A percentile compares a stretch with the other conserved stretches of the same genome.
These are phyloP conservation scores for Pythium utonaiense DNA, from an alignment of 352 stramenopile species.

Conservation along the genomic window DNA sequence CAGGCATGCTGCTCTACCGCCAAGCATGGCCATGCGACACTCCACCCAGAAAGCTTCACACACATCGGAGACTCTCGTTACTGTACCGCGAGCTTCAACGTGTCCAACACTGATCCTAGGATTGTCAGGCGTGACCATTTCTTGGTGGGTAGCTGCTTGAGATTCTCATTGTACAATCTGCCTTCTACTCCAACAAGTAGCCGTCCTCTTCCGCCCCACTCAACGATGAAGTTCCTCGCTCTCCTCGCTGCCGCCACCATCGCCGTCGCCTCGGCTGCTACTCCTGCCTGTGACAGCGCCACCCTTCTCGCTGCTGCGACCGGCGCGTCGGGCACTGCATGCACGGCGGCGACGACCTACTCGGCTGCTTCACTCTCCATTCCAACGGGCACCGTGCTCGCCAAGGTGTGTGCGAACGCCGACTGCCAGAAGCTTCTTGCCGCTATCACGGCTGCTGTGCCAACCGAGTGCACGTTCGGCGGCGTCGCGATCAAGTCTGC, in stretches of 20 bases:
- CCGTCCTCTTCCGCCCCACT: background rate
- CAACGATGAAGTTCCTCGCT: slow-evolving; percentile 22
- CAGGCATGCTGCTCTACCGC: too few species aligned
- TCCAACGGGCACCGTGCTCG: slow-evolving; percentile 5
- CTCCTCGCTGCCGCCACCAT: slow-evolving; percentile 9
- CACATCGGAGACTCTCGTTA: too few species aligned
- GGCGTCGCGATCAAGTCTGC: slow-evolving; percentile 7
- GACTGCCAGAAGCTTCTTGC: slow-evolving; percentile 24
- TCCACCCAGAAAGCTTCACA: too few species aligned
- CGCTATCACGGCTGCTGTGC: slow-evolving; percentile 5
- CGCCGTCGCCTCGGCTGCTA: slow-evolving; percentile 12
- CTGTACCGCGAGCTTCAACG: too few species aligned
- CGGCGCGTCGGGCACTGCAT: slow-evolving; percentile 1
- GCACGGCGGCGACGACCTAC: slow-evolving; percentile 5
- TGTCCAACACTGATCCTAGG: too few species aligned
- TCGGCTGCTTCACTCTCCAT: slow-evolving; percentile 1
- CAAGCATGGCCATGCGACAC: too few species aligned
- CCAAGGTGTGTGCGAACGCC: slow-evolving; percentile 24
- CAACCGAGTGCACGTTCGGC: slow-evolving; percentile 10
- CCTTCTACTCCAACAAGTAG: slow-evolving; percentile 14
- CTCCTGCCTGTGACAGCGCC: slow-evolving; percentile 1
- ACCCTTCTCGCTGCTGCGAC: background rate
- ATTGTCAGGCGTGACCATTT: too few species aligned
- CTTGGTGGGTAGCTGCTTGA: too few species aligned
- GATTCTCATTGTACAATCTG: slow-evolving; percentile 22